phyloP scores from a whole-genome alignment of 768 basidiomycete genomes.

The Phanerochaete sordida region DNA sequence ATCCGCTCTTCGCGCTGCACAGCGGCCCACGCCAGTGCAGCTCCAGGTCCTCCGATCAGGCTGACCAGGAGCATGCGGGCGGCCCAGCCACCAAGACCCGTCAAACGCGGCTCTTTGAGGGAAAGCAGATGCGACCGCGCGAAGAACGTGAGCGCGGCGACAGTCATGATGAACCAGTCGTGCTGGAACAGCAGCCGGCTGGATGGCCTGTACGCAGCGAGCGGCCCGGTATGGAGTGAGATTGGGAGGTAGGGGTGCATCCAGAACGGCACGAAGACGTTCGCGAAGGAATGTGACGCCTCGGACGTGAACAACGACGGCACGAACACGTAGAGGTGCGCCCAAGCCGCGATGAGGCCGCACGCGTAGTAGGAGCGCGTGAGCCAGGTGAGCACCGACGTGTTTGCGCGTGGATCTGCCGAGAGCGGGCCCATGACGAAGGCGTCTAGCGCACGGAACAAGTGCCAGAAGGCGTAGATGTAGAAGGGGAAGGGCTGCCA shows the following conservation, averaged over 20 bases:
- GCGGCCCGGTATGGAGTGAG: not conserved
- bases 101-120: not conserved
- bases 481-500: conserved; percentile 15
- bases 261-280: conserved; percentile 11
- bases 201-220: conserved; percentile 4
- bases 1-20: conserved; percentile 8
- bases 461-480: not conserved
- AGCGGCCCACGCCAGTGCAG: conserved; percentile 11
- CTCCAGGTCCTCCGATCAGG: conserved; percentile 7
- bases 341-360: conserved; percentile 2
- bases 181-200: conserved; percentile 11
- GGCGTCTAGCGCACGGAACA: not conserved
- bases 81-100: not conserved
- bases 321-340: conserved; percentile 2
- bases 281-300: conserved; percentile 10
- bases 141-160: conserved; percentile 9
- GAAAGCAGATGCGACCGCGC: not conserved
- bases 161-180: conserved; percentile 13
- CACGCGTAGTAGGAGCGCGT: conserved; percentile 3
- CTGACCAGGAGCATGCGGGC: not conserved
- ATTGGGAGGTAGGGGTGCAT: conserved; percentile 6
- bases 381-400: not conserved
- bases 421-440: not conserved
- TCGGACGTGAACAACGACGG: conserved; percentile 1
- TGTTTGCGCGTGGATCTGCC: not conserved